These are phyloP conservation scores for Populus hybrid DNA, from an alignment of 441 rosid genomes.

Conservation along the genomic window DNA sequence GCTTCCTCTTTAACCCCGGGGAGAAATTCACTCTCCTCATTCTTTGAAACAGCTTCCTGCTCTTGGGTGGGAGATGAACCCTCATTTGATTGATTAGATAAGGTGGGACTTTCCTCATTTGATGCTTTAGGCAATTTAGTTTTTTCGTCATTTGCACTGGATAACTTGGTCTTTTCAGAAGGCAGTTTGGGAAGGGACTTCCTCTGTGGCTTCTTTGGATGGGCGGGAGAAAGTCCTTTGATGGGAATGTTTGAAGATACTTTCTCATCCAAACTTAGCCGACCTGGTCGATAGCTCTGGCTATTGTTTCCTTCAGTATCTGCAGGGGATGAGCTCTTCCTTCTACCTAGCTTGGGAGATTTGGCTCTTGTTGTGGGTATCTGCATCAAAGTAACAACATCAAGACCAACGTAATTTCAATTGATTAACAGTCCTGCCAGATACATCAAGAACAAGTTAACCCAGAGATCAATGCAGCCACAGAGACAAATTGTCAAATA, in stretches of 20 bases:
- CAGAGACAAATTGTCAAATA: not conserved
- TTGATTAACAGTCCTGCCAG: not conserved
- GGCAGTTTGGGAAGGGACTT: conserved; percentile 93
- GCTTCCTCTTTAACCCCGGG: conserved; percentile 25
- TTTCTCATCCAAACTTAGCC: conserved; percentile 77
- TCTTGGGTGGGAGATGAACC: conserved; percentile 27
- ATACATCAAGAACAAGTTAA: conserved; percentile 10
- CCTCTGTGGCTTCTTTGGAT: conserved; percentile 60
- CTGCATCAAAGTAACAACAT: conserved; percentile 40
- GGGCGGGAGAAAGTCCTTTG: conserved; percentile 49
- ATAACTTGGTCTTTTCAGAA: conserved; percentile 62
- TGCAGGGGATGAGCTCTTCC: conserved; percentile 42
- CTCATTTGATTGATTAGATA: conserved; percentile 24
- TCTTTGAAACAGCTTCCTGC: conserved; percentile 25
- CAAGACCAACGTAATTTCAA: conserved; percentile 15
- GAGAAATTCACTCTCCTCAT: conserved; percentile 27
- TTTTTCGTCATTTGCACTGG: conserved; percentile 33
- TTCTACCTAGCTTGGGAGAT: conserved; percentile 97
- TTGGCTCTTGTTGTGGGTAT: conserved; percentile 95
- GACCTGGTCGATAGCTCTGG: conserved; percentile 32
- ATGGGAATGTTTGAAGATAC: conserved; percentile 33
- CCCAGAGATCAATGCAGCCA: conserved; percentile 5
- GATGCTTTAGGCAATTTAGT: conserved; percentile 27
- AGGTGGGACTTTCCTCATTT: conserved; percentile 31
- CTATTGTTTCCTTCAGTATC: conserved; percentile 53